Percentiles rank a stretch among this genome's conserved stretches.
Conservation (phyloP, 192 early-diverging fungal genomes). For the Backusella tarrabulga region DNA sequence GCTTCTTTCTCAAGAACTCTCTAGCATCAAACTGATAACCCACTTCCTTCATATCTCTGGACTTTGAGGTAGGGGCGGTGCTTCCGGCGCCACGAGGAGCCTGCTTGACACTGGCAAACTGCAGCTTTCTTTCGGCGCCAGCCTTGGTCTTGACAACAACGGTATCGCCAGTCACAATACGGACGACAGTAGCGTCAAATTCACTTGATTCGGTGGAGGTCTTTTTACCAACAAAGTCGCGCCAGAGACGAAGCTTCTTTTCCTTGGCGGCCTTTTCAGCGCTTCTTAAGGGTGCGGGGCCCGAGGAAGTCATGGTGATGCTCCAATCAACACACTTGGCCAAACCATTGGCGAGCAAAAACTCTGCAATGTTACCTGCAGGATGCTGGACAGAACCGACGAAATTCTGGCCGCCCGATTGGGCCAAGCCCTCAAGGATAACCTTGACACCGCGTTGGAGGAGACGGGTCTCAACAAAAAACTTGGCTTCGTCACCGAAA, state of each 20-base stretch:
- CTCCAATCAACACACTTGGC: conserved; percentile 91
- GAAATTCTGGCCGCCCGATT: conserved; percentile 65
- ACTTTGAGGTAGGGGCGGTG: conserved; percentile 47
- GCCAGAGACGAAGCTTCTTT: conserved; percentile 87
- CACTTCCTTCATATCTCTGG: conserved; percentile 69
- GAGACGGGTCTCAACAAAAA: conserved; percentile 86
- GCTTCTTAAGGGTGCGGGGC: conserved; percentile 66
- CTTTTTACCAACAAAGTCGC: conserved; percentile 53
- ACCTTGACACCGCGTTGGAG: conserved; percentile 91
- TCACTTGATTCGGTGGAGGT: conserved; percentile 41
- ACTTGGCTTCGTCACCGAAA: conserved; percentile 91
- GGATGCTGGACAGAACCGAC: conserved; percentile 78
- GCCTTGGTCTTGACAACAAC: conserved; percentile 43
- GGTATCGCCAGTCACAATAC: conserved; percentile 58
- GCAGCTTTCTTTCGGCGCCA: conserved; percentile 37
- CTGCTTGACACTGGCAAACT: conserved; percentile 43
- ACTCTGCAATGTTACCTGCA: conserved; percentile 91
- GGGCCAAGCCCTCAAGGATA: conserved; percentile 71
- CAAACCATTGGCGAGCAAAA: conserved; percentile 73
- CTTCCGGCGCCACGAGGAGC: conserved; percentile 33
- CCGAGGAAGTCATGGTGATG: conserved; percentile 71
- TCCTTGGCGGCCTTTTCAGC: conserved; percentile 81
- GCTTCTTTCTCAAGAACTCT: conserved; percentile 82
- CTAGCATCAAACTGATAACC: conserved; percentile 86
- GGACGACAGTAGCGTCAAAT: conserved; percentile 52